phyloP scores from a whole-genome alignment of 352 stramenopile species.

The Nothophytophthora sp. region DNA sequence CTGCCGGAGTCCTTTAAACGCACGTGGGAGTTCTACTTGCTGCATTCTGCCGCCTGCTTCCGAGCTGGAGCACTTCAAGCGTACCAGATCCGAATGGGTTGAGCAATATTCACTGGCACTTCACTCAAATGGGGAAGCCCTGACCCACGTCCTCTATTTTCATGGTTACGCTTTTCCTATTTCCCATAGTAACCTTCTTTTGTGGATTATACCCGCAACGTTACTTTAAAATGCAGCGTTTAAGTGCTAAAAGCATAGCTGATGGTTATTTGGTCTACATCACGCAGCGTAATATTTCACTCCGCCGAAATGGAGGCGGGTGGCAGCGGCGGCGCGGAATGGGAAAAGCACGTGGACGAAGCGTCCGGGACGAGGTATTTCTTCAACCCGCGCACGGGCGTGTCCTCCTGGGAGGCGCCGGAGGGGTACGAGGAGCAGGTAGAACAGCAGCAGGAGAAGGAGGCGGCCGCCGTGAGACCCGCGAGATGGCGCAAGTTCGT shows the following conservation, averaged over 20 bases:
- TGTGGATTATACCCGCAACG: no score
- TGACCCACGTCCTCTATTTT: no score
- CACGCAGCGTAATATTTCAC: no score
- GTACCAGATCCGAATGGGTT: slow-evolving; percentile 69
- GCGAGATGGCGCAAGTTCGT: slow-evolving; percentile 62
- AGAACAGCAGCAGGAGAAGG: no score
- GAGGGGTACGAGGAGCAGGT: neutral
- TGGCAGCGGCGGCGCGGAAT: slow-evolving; percentile 27
- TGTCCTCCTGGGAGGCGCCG: slow-evolving; percentile 67
- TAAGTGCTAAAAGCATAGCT: no score
- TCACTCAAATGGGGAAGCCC: no score
- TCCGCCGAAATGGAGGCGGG: no score
- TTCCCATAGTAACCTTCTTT: neutral
- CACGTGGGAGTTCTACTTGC: slow-evolving; percentile 89
- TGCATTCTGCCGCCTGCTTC: slow-evolving; percentile 87
- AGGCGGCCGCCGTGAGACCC: no score
- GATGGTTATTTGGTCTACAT: no score
- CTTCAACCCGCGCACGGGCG: slow-evolving; percentile 68
- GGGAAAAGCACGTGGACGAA: slow-evolving; percentile 78
- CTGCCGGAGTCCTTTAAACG: slow-evolving; percentile 81
- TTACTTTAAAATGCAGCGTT: no score
- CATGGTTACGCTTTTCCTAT: no score
- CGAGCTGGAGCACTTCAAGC: slow-evolving; percentile 66
- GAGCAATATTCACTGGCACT: no score
- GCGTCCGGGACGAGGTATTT: slow-evolving; percentile 64